A percentile compares a stretch with the other conserved stretches of the same genome.
Evolutionary conservation across 306 rosid species (phyloP).

Genomic region (Prunus armeniaca): DNA sequence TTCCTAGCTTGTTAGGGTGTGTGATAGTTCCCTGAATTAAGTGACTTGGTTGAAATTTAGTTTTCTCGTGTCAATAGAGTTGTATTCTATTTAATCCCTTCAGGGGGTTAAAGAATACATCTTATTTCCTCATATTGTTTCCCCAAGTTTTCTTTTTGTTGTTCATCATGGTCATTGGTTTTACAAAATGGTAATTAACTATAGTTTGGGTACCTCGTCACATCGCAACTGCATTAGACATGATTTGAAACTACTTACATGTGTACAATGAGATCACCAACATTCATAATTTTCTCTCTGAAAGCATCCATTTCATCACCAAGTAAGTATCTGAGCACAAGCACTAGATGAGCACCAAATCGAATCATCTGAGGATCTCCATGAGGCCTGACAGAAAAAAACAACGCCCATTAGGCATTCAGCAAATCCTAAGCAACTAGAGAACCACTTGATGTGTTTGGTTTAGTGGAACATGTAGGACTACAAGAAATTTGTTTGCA

Average conservation of each 20-base stretch:
- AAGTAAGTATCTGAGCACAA: slow-evolving; percentile 81
- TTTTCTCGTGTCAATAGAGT: not conserved
- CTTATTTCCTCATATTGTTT: not conserved
- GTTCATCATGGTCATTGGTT: not conserved
- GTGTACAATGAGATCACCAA: slow-evolving; percentile 93
- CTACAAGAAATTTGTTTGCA: not conserved
- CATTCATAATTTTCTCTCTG: slow-evolving; percentile 71
- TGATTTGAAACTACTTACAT: slow-evolving; percentile 63
- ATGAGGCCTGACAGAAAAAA: slow-evolving; percentile 59
- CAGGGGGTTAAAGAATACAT: not conserved
- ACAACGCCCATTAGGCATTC: slow-evolving; percentile 21
- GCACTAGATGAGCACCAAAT: slow-evolving; percentile 96
- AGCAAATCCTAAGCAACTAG: slow-evolving; percentile 24
- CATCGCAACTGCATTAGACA: not conserved
- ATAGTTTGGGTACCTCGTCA: not conserved
- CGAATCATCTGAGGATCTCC: slow-evolving; percentile 99
- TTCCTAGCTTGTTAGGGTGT: not conserved
- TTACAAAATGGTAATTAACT: slow-evolving; percentile 4
- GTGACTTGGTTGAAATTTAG: too few relatives aligned
- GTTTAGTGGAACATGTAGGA: not conserved
- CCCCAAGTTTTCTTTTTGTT: not conserved
- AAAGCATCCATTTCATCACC: slow-evolving; percentile 74
- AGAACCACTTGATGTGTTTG: not conserved
- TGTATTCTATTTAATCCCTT: not conserved
- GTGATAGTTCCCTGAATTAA: too few relatives aligned